Evolutionary conservation across 192 early-diverging fungal genomes (phyloP), one percentile per base, ranked within the genome.

Genomic region (Linnemannia exigua): DNA sequence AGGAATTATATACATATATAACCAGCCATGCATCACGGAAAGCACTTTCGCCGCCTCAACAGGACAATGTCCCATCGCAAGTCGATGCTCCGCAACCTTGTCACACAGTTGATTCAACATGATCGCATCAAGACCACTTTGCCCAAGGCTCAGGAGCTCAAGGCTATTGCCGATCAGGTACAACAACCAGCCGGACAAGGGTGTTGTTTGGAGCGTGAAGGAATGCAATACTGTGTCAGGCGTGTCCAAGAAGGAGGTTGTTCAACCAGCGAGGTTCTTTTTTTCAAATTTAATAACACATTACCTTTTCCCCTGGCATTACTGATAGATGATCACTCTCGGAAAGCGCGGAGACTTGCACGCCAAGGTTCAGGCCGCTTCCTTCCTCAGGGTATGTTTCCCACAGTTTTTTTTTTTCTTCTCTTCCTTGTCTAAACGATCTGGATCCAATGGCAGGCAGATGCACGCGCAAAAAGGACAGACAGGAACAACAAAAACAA

Each of bases 111-210:
- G 33, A 94, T 99, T 78, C 89, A 94, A 80, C 89, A 97, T 87
- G 97, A 97, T 79, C 93, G 96, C 72, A 96, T 99, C 54, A 93
- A 95, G 80, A 99, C 98, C 14, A 99, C 98, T 0, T 83, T 97
- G 16, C 93, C 98, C 5, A 97, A 97, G 84, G 98, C 98, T 36
- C 97, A 96, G 87, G 95, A 95, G 76, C 85, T 98, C n/a, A 91
- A 96, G 87, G 92, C 94, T 38, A 84, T 95, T 44, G 97, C 94
- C 20, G 97, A 99, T 85, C 91, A 92, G 92, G 93, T 95, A 75
- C 20, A 37, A 12, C 44, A 47, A 37, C 3, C n/a, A 67, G 41
- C 17, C 28, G n/a, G n/a, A n/a, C n/a, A n/a, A n/a, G n/a, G n/a
- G n/a, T 51, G 50, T 46, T 46, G 44, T 46, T 46, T 46, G 22